phyloP scores from a whole-genome alignment of 2,329 filamentous ascomycete species.

The Metarhizium sp. region DNA sequence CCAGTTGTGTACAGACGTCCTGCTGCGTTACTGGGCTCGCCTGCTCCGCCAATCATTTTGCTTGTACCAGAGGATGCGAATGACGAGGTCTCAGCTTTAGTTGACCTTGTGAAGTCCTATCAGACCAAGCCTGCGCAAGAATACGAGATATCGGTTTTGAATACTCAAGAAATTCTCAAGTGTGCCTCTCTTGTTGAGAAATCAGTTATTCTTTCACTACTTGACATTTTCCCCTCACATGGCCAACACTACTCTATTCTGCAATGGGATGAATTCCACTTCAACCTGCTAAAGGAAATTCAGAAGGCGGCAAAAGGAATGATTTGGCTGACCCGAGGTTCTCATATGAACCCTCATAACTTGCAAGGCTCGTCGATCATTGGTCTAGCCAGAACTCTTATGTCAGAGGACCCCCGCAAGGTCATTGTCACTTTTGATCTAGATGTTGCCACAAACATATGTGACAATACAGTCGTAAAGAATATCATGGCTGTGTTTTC shows the following conservation, averaged over 20 bases:
- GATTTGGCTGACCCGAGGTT: conserved; percentile 38
- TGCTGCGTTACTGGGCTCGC: not conserved
- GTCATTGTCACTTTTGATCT: conserved; percentile 35
- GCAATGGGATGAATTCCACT: conserved; percentile 28
- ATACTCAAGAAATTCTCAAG: conserved; percentile 2
- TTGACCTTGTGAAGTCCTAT: not conserved
- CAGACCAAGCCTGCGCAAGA: not conserved
- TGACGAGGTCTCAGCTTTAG: not conserved
- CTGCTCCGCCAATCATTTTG: not conserved
- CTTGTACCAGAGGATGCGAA: not conserved
- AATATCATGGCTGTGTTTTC: conserved; percentile 18
- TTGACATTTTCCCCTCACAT: conserved; percentile 27
- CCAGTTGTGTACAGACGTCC: not conserved
- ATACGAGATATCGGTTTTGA: not conserved
- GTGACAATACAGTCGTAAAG: conserved; percentile 5
- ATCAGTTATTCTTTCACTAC: conserved; percentile 33
- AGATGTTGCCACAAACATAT: conserved; percentile 12
- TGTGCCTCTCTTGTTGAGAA: conserved; percentile 12
- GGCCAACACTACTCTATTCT: conserved; percentile 22
- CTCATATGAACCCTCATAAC: conserved; percentile 24
- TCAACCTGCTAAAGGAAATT: conserved; percentile 30
- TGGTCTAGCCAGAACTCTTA: conserved; percentile 37
- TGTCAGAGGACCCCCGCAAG: conserved; percentile 38
- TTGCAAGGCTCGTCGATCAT: conserved; percentile 31
- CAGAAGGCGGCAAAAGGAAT: conserved; percentile 27